Evolutionary conservation across 305 asterid species (phyloP).

Genomic region (Fraxinus ornus): DNA sequence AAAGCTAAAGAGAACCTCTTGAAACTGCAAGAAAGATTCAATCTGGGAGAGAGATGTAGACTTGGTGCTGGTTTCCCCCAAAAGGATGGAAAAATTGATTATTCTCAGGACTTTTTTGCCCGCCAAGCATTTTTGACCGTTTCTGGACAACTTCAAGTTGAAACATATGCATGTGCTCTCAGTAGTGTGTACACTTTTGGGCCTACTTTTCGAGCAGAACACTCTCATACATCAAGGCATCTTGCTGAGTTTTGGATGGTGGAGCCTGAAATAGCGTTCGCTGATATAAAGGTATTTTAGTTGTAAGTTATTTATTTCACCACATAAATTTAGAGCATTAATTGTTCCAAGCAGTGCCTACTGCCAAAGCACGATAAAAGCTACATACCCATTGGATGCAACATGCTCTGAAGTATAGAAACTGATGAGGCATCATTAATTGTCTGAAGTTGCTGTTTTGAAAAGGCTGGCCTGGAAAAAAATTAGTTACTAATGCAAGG

Average conservation of each 20-base stretch:
- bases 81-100: conserved; percentile 86
- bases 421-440: not conserved
- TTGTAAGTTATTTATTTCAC: not conserved
- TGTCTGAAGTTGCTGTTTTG: not conserved
- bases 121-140: conserved; percentile 93
- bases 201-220: conserved; percentile 92
- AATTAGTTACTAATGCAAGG: not conserved
- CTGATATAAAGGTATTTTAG: conserved; percentile 68
- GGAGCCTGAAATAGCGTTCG: conserved; percentile 95
- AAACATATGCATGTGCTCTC: conserved; percentile 87
- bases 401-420: not conserved
- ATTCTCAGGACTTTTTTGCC: conserved; percentile 74
- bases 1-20: conserved; percentile 66
- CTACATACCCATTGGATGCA: not conserved
- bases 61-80: conserved; percentile 66
- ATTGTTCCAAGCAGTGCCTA: not conserved
- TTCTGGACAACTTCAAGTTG: conserved; percentile 96
- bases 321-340: not conserved
- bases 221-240: conserved; percentile 88
- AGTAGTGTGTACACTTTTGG: conserved; percentile 94
- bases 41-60: conserved; percentile 58
- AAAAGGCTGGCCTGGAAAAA: not conserved
- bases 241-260: conserved; percentile 99
- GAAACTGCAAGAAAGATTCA: conserved; percentile 59
- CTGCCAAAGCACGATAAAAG: conserved; percentile 4